phyloP scores from a whole-genome alignment of 495 filamentous ascomycete species.

The Pyrenula aspistea region DNA sequence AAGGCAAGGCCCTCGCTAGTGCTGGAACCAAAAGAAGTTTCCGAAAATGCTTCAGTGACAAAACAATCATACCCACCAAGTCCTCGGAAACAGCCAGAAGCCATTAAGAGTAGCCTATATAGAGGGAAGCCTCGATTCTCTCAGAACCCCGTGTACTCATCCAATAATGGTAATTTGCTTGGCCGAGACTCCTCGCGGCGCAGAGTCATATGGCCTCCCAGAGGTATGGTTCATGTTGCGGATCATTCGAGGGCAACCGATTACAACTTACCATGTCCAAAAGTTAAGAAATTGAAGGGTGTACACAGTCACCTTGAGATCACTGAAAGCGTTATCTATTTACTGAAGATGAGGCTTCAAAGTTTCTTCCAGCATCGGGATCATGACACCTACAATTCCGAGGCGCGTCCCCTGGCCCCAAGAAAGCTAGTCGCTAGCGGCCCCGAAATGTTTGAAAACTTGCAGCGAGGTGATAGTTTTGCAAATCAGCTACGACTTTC shows the following conservation, averaged over 20 bases:
- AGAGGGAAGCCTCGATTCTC: conserved; percentile 13
- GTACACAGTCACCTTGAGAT: conserved; percentile 18
- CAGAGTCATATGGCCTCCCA: conserved; percentile 59
- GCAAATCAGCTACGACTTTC: conserved; percentile 2
- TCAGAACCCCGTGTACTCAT: conserved; percentile 9
- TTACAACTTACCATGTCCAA: not conserved
- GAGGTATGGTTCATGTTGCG: conserved; percentile 45
- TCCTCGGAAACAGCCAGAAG: conserved; percentile 9
- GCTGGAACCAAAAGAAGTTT: not conserved
- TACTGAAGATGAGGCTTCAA: conserved; percentile 8
- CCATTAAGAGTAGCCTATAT: conserved; percentile 3
- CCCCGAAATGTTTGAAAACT: conserved; percentile 15
- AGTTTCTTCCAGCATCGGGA: not conserved
- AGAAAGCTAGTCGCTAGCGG: conserved; percentile 23
- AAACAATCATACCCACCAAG: conserved; percentile 17
- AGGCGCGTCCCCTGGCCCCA: conserved; percentile 20
- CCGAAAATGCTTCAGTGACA: not conserved
- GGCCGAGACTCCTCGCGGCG: conserved; percentile 45
- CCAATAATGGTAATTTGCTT: conserved; percentile 17
- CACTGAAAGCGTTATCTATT: conserved; percentile 22
- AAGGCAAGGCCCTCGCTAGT: not conserved
- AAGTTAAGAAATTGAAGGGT: conserved; percentile 24
- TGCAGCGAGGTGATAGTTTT: conserved; percentile 20
- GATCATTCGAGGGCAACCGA: conserved; percentile 1
- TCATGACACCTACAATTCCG: not conserved